A percentile compares a stretch with the other conserved stretches of the same genome.
Conservation (phyloP, 1,139 yeast genomes). For the Diutina rugosa region DNA sequence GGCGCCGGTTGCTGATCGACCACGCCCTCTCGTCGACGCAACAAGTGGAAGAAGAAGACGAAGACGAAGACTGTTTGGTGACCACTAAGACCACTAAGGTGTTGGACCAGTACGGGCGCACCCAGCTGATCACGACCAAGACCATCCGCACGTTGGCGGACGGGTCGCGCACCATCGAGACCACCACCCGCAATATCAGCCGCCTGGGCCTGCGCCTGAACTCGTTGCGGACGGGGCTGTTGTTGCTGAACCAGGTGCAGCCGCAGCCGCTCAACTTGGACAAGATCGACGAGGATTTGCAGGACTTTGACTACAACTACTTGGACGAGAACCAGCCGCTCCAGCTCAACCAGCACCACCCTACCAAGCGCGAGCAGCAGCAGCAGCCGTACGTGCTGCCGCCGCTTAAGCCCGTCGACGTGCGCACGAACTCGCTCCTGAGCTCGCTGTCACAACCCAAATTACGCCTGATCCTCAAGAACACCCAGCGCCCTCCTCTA, state of each 20-base stretch:
- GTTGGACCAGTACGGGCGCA: constrained; percentile 29
- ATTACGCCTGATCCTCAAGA: constrained; percentile 1
- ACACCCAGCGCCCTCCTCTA: background rate
- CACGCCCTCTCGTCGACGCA: constrained; percentile 4
- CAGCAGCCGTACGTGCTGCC: background rate
- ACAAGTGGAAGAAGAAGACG: constrained; percentile 8
- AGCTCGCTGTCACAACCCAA: background rate
- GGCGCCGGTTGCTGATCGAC: constrained; percentile 1
- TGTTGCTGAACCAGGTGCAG: constrained; percentile 8
- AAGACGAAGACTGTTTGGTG: constrained; percentile 13
- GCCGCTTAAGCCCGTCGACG: constrained; percentile 1
- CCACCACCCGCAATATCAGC: constrained; percentile 30
- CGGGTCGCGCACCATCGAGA: constrained; percentile 33
- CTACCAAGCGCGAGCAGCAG: background rate
- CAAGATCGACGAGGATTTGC: constrained; percentile 33
- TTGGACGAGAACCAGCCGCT: constrained; percentile 4
- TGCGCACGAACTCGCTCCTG: background rate
- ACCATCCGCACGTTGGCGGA: constrained; percentile 29
- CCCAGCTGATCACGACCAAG: constrained; percentile 30
- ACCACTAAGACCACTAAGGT: constrained; percentile 34
- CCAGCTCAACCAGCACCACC: constrained; percentile 1
- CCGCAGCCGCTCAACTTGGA: constrained; percentile 13
- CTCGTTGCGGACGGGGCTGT: constrained; percentile 10
- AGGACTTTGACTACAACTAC: constrained; percentile 31
- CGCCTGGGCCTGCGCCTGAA: constrained; percentile 22